Percentiles rank a stretch among this genome's conserved stretches.
Evolutionary conservation across 2,329 filamentous ascomycete species (phyloP).

Genomic region (Cladosporium sp.): DNA sequence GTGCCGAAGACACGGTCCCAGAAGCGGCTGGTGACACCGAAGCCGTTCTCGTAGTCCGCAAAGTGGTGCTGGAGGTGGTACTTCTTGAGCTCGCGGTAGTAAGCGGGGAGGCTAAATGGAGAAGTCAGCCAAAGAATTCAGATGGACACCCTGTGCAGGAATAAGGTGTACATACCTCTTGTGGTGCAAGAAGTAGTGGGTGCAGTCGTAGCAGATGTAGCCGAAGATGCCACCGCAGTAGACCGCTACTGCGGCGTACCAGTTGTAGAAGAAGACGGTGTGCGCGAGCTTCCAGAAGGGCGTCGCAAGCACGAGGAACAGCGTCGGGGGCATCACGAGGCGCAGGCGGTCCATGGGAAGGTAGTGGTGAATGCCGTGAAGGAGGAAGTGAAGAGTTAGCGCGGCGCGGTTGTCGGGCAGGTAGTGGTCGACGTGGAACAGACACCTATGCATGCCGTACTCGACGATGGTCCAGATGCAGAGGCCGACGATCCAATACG

Average conservation of each 20-base stretch:
- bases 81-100: conserved; percentile 91
- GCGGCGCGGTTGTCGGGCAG: conserved; percentile 88
- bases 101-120: conserved; percentile 62
- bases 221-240: conserved; percentile 91
- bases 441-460: conserved; percentile 78
- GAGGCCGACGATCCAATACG: conserved; percentile 65
- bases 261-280: conserved; percentile 72
- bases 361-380: conserved; percentile 97
- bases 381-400: conserved; percentile 81
- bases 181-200: conserved; percentile 98
- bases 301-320: conserved; percentile 75
- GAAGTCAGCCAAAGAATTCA: conserved; percentile 12
- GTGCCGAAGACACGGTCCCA: conserved; percentile 94
- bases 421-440: conserved; percentile 92
- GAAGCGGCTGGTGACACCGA: conserved; percentile 92
- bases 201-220: conserved; percentile 93
- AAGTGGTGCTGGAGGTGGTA: conserved; percentile 97
- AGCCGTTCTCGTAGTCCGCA: conserved; percentile 94
- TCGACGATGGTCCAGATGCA: conserved; percentile 85
- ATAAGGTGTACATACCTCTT: conserved; percentile 55
- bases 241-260: conserved; percentile 70
- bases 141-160: background rate
- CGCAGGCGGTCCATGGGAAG: conserved; percentile 98
- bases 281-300: conserved; percentile 95
- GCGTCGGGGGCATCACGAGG: conserved; percentile 89